phyloP scores from a whole-genome alignment of 768 basidiomycete species.

The Epithele typhae region DNA sequence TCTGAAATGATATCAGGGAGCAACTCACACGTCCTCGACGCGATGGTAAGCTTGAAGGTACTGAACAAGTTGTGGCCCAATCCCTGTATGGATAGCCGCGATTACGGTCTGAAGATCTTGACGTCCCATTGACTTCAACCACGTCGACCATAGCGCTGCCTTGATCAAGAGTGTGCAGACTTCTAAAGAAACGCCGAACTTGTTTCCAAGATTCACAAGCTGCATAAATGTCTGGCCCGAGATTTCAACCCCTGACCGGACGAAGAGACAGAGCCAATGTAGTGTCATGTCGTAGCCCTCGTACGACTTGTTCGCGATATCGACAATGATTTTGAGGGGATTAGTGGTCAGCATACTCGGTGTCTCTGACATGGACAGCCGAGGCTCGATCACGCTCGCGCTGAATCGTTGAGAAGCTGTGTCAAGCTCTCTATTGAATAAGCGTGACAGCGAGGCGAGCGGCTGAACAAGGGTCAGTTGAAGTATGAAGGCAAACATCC shows the following conservation, averaged over 20 bases:
- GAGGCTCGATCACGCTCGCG: conserved; percentile 29
- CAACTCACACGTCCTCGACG: conserved; percentile 36
- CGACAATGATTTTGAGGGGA: conserved; percentile 51
- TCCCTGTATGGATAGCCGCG: conserved; percentile 42
- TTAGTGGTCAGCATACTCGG: conserved; percentile 33
- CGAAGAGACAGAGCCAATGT: conserved; percentile 57
- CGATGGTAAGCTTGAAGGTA: conserved; percentile 29
- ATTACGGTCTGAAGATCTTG: conserved; percentile 53
- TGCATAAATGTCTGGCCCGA: conserved; percentile 47
- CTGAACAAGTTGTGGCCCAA: conserved; percentile 36
- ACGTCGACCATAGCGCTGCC: conserved; percentile 51
- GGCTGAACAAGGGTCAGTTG: conserved; percentile 35
- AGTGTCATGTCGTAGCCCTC: conserved; percentile 45
- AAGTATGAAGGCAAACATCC: not conserved
- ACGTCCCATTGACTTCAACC: conserved; percentile 55
- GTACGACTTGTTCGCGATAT: conserved; percentile 36
- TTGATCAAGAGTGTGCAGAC: conserved; percentile 50
- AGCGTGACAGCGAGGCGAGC: conserved; percentile 47
- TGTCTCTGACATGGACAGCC: conserved; percentile 26
- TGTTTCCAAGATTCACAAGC: conserved; percentile 38
- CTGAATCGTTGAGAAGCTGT: conserved; percentile 34
- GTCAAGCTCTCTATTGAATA: conserved; percentile 55
- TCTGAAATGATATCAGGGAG: not conserved
- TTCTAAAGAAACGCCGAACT: conserved; percentile 35
- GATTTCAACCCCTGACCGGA: conserved; percentile 62